Conservation (phyloP, 176 grass and related monocot genomes). For the Poa pratensis region DNA sequence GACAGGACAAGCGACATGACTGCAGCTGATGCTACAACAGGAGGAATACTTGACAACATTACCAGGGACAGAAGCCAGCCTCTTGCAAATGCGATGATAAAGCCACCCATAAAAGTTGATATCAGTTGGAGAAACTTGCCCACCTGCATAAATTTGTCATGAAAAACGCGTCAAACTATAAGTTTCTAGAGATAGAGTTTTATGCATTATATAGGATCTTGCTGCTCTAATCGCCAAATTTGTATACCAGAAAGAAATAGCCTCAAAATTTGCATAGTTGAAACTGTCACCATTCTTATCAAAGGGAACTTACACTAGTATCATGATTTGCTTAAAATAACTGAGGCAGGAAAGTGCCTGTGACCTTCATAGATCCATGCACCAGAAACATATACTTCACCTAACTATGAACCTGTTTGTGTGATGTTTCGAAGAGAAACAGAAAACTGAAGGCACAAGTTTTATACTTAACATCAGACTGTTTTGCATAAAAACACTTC, state of each 20-base stretch:
- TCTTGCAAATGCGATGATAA: conserved; percentile 62
- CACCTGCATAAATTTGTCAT: conserved; percentile 46
- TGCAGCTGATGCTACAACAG: conserved; percentile 54
- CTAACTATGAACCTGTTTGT: not conserved
- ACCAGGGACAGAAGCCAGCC: conserved; percentile 72
- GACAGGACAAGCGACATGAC: conserved; percentile 58
- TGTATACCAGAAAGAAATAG: conserved; percentile 25
- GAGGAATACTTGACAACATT: conserved; percentile 64
- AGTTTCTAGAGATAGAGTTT: not conserved
- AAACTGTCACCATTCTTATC: not conserved
- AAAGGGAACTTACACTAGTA: not conserved
- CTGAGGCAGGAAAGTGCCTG: not conserved
- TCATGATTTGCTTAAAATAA: not conserved
- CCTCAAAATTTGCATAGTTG: not conserved
- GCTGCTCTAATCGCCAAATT: not conserved
- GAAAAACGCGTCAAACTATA: conserved; percentile 15
- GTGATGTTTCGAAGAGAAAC: not conserved
- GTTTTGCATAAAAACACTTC: not conserved
- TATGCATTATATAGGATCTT: not conserved
- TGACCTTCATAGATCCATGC: conserved; percentile 7
- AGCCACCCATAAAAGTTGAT: conserved; percentile 65
- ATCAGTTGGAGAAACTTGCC: conserved; percentile 66
- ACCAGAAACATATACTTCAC: not conserved
- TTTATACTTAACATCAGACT: not conserved
- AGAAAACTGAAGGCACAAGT: not conserved